Percentiles rank a stretch among this genome's conserved stretches.
phyloP scores from a whole-genome alignment of 2,329 filamentous ascomycete genomes.

The Domatiomyces globalis region DNA sequence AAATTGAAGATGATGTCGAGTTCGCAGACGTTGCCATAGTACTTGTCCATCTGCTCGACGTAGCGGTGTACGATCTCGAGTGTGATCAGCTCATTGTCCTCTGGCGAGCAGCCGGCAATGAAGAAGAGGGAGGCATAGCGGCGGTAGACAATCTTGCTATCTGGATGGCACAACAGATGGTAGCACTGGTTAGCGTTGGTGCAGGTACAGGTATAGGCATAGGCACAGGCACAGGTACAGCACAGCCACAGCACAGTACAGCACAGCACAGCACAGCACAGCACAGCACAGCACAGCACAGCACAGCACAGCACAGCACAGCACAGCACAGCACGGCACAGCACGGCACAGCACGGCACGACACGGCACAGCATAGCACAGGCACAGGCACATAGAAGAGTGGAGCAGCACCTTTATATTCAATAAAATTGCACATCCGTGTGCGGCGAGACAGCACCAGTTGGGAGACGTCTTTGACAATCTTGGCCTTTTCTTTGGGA shows the following conservation, averaged over 20 bases:
- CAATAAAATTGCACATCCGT: slow-evolving; percentile 99
- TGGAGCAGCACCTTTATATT: slow-evolving; percentile 70
- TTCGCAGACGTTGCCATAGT: slow-evolving; percentile 99
- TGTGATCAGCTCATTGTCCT: slow-evolving; percentile 94
- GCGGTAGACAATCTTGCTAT: slow-evolving; percentile 97
- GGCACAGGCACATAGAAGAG: slow-evolving; percentile 1
- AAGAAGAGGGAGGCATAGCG: slow-evolving; percentile 98
- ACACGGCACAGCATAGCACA: no score
- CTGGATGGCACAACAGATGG: slow-evolving; percentile 34
- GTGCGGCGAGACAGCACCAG: slow-evolving; percentile 89
- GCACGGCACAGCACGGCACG: no score
- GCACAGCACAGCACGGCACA: no score
- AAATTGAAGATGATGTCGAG: slow-evolving; percentile 99
- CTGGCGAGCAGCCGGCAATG: slow-evolving; percentile 92
- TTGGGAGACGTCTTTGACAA: slow-evolving; percentile 98
- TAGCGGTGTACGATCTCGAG: slow-evolving; percentile 98
- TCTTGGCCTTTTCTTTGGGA: slow-evolving; percentile 97
- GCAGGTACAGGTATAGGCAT: no score
- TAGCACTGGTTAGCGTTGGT: neutral
- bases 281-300: no score
- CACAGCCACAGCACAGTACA: no score
- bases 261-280: no score
- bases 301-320: no score
- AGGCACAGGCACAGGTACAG: slow-evolving; percentile 1
- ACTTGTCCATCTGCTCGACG: slow-evolving; percentile 99